These are phyloP conservation scores for Aureobasidium sp. DNA, from an alignment of 2,329 filamentous ascomycete species.

Conservation along the genomic window DNA sequence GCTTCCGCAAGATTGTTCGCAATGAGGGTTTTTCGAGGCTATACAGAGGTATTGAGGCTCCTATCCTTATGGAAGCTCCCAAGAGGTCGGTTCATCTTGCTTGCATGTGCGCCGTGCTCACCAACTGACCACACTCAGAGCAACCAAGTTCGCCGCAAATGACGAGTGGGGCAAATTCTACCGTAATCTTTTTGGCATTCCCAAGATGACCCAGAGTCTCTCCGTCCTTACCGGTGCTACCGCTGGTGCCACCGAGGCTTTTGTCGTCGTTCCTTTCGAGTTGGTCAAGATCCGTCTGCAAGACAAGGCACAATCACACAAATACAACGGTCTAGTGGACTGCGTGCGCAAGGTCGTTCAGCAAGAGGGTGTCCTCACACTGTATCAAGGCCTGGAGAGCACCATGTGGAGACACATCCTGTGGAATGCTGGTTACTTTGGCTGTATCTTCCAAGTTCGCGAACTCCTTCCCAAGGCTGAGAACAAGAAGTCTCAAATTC, in stretches of 20 bases:
- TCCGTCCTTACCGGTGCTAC: constrained; percentile 90
- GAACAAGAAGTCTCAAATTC: constrained; percentile 71
- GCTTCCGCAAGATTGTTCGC: constrained; percentile 93
- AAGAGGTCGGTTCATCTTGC: constrained; percentile 49
- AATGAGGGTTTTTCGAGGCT: constrained; percentile 88
- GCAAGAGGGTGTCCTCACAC: constrained; percentile 72
- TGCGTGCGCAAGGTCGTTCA: constrained; percentile 73
- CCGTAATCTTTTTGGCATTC: constrained; percentile 71
- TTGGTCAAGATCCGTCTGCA: constrained; percentile 97
- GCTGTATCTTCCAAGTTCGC: constrained; percentile 96
- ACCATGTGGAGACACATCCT: constrained; percentile 92
- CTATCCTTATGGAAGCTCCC: constrained; percentile 95
- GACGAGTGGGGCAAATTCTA: constrained; percentile 97
- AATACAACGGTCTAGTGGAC: constrained; percentile 76
- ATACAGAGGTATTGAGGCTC: constrained; percentile 91
- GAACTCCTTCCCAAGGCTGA: constrained; percentile 71
- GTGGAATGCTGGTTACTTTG: constrained; percentile 96
- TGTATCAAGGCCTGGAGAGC: constrained; percentile 96
- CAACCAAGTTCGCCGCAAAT: constrained; percentile 98
- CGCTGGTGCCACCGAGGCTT: constrained; percentile 89
- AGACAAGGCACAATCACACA: constrained; percentile 85
- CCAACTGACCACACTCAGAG: constrained; percentile 40
- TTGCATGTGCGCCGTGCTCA: neutral
- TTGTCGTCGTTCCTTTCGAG: constrained; percentile 97
- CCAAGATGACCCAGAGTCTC: constrained; percentile 84